Percentiles rank a stretch among this genome's conserved stretches.
These are phyloP conservation scores for Blumeria hordei DNA, from an alignment of 2,329 filamentous ascomycete species.

Conservation along the genomic window DNA sequence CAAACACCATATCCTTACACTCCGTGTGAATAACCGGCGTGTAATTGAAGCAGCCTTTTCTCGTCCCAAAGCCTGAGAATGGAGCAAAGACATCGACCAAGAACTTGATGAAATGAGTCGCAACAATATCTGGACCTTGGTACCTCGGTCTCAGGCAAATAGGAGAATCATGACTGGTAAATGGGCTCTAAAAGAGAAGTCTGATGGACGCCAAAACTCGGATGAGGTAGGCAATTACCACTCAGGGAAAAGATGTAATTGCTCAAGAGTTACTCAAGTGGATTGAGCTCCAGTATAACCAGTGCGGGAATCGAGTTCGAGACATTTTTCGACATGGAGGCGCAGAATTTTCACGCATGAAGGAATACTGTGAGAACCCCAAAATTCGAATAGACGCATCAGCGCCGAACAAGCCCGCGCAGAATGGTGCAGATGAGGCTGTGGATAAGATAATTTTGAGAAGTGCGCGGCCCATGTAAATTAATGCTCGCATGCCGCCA, in stretches of 20 bases:
- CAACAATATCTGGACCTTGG: no score
- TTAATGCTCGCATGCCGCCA: neutral
- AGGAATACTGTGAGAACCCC: neutral
- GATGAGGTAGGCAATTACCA: neutral
- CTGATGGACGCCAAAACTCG: neutral
- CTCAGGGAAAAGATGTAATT: neutral
- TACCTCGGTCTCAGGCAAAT: no score
- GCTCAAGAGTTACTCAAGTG: neutral
- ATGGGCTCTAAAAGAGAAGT: no score
- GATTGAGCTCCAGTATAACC: neutral
- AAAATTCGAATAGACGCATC: neutral
- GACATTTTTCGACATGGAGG: neutral
- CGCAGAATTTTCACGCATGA: neutral
- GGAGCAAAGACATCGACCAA: no score
- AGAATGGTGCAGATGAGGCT: neutral
- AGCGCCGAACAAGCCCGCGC: neutral
- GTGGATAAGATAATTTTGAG: neutral
- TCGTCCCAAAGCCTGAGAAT: no score
- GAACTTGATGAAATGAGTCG: no score
- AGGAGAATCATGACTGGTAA: no score
- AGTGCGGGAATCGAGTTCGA: neutral
- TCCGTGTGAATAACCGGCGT: no score
- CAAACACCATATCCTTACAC: no score
- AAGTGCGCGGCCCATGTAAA: neutral
- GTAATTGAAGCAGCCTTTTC: no score